These are phyloP conservation scores for Neurospora crassa DNA, from an alignment of 2,329 filamentous ascomycete species.

Conservation along the genomic window DNA sequence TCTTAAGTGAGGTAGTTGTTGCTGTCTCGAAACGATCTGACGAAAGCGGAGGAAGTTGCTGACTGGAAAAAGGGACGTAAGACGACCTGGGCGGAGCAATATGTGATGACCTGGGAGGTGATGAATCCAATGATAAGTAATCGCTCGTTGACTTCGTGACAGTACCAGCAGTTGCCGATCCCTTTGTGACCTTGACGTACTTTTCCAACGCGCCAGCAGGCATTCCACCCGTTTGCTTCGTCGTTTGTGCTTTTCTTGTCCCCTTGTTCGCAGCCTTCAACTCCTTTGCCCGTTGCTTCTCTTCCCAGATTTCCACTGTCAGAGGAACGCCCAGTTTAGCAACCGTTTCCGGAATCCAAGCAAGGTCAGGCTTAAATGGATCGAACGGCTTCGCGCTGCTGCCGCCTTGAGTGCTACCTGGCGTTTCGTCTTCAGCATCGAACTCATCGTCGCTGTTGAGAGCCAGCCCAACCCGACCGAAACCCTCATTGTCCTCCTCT, in stretches of 20 bases:
- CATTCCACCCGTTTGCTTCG: conserved; percentile 18
- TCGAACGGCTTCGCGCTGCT: conserved; percentile 43
- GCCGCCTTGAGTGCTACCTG: conserved; percentile 9
- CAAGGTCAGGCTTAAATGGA: conserved; percentile 52
- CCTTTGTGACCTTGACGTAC: conserved; percentile 29
- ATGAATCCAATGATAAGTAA: not conserved
- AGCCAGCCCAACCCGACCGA: conserved; percentile 44
- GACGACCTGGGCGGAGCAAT: not conserved
- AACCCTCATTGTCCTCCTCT: conserved; percentile 41
- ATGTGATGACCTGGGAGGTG: not conserved
- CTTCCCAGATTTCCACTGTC: conserved; percentile 56
- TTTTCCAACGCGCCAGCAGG: conserved; percentile 26
- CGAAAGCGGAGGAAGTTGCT: conserved; percentile 1
- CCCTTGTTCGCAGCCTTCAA: conserved; percentile 9
- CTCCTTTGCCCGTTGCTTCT: conserved; percentile 24
- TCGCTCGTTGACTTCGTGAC: not conserved
- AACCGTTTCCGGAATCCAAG: conserved; percentile 60
- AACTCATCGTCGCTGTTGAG: conserved; percentile 60
- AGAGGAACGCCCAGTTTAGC: conserved; percentile 55
- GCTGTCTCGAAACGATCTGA: not conserved
- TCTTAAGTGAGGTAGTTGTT: not conserved
- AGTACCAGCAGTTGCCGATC: conserved; percentile 1
- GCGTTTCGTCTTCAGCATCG: conserved; percentile 26
- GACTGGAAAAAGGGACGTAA: not conserved
- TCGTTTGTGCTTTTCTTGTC: conserved; percentile 7